Percentiles rank a stretch among this genome's conserved stretches.
Evolutionary conservation across 768 basidiomycete genomes (phyloP).

Genomic region (Vishniacozyma victoriae): DNA sequence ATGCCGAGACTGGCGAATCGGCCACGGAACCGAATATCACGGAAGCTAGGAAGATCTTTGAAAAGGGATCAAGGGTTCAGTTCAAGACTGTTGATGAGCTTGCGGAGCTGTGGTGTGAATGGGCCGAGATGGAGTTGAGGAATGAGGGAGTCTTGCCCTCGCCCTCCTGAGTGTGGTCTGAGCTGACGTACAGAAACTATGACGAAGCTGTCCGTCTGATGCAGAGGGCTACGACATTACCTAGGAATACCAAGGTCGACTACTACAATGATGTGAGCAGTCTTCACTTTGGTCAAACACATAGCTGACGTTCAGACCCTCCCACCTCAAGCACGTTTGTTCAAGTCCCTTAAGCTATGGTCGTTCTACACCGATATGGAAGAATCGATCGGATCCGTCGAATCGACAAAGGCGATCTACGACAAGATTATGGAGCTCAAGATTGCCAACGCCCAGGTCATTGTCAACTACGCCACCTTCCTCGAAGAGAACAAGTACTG

Average conservation of each 20-base stretch:
- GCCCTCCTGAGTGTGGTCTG: not conserved
- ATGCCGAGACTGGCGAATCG: slow-evolving; percentile 51
- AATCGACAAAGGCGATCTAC: slow-evolving; percentile 84
- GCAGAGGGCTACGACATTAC: slow-evolving; percentile 89
- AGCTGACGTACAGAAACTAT: slow-evolving; percentile 66
- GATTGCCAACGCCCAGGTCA: slow-evolving; percentile 96
- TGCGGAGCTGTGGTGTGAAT: slow-evolving; percentile 98
- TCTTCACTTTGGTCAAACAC: slow-evolving; percentile 11
- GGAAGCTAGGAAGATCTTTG: slow-evolving; percentile 83
- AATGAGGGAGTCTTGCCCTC: slow-evolving; percentile 66
- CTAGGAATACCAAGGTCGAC: slow-evolving; percentile 81
- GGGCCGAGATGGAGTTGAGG: slow-evolving; percentile 96
- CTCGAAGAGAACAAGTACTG: slow-evolving; percentile 96
- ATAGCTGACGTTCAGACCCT: slow-evolving; percentile 55
- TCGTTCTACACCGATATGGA: slow-evolving; percentile 97
- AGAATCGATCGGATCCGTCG: slow-evolving; percentile 91
- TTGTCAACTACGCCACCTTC: slow-evolving; percentile 95
- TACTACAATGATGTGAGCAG: slow-evolving; percentile 85
- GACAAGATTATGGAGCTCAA: slow-evolving; percentile 93
- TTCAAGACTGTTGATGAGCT: slow-evolving; percentile 96
- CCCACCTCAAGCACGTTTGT: slow-evolving; percentile 78
- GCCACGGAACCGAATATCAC: slow-evolving; percentile 74
- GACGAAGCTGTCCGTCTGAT: slow-evolving; percentile 91
- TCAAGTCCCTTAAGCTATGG: slow-evolving; percentile 98
- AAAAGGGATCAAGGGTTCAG: slow-evolving; percentile 84